Evolutionary conservation across 352 stramenopile genomes (phyloP).

Genomic region (Phytophthora sp.): DNA sequence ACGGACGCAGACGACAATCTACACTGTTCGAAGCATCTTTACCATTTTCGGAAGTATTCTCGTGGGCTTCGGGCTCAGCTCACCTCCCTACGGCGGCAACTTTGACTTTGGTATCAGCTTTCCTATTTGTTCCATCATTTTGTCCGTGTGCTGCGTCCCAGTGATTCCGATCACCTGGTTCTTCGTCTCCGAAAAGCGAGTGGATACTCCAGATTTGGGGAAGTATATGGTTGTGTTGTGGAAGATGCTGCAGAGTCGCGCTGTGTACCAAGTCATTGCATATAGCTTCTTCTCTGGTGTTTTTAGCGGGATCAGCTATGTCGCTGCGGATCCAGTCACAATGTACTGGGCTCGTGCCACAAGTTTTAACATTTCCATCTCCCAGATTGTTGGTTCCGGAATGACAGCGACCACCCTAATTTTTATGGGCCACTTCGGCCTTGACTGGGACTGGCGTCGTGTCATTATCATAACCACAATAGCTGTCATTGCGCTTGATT

Average conservation of each 20-base stretch:
- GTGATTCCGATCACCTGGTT: constrained; percentile 44
- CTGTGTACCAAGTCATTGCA: constrained; percentile 45
- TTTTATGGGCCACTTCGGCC: constrained; percentile 38
- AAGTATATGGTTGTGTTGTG: constrained; percentile 37
- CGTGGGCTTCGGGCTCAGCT: constrained; percentile 44
- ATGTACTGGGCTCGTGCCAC: constrained; percentile 48
- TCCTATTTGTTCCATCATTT: constrained; percentile 26
- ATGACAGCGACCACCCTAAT: constrained; percentile 34
- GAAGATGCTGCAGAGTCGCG: constrained; percentile 34
- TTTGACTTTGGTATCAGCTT: constrained; percentile 46
- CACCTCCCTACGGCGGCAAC: constrained; percentile 34
- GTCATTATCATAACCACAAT: constrained; percentile 37
- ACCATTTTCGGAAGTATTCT: constrained; percentile 39
- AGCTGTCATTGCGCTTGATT: constrained; percentile 34
- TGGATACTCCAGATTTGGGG: constrained; percentile 8
- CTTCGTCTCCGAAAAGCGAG: constrained; percentile 36
- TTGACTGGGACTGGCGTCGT: constrained; percentile 46
- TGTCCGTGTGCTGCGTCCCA: constrained; percentile 31
- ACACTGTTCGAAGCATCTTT: constrained; percentile 43
- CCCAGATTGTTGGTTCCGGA: constrained; percentile 34
- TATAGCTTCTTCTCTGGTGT: constrained; percentile 48
- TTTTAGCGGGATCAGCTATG: constrained; percentile 35
- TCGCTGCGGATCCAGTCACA: constrained; percentile 31
- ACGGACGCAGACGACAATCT: constrained; percentile 47
- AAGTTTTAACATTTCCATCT: constrained; percentile 44